Evolutionary conservation across 495 filamentous ascomycete species (phyloP), one percentile per base, ranked within the genome.

Genomic region (Penicillium chermesinum): DNA sequence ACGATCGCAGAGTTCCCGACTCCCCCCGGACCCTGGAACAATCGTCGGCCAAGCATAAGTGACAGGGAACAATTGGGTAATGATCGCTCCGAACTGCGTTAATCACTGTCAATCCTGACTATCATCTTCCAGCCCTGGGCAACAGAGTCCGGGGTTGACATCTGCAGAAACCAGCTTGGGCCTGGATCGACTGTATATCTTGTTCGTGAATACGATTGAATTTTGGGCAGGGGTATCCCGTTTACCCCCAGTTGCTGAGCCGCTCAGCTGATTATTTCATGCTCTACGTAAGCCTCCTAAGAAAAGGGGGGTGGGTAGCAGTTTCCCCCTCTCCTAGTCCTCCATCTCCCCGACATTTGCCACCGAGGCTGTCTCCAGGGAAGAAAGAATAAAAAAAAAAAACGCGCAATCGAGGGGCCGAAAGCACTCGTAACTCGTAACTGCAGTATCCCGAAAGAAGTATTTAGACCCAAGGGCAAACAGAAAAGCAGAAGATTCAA

Each of bases 21-120:
- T 40, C 54, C 32, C 50, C 27, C 16, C 46, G 32, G 57, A 55
- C 46, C 50, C 49, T 46, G 50, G 50, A 47, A 53, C 33, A 38
- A 49, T 57, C 45, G 43, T 49, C 48, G 41, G 54, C 58, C 46
- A 61, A 61, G 58, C 58, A 46, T 46, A 17, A n/a, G 32, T 57
- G 59, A 60, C 56, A 60, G 42, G 50, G 41, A 48, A 17, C 34
- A 19, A 54, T 62, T 50, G 51, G 53, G 59, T 30, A 63, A 51
- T 46, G 59, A 63, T 63, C 59, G 59, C 57, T 63, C 48, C 16
- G 27, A 22, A 41, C 21, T 14, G 36, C 22, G 59, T 48, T 40
- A 50, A 62, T 57, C 48, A 60, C 16, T 50, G 57, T 60, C 57
- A 55, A 61, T 63, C 59, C 48, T 36, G 53, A 56, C 44, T 54